Conservation (phyloP, 805 yeast genomes). For the Hyphopichia homilentoma region DNA sequence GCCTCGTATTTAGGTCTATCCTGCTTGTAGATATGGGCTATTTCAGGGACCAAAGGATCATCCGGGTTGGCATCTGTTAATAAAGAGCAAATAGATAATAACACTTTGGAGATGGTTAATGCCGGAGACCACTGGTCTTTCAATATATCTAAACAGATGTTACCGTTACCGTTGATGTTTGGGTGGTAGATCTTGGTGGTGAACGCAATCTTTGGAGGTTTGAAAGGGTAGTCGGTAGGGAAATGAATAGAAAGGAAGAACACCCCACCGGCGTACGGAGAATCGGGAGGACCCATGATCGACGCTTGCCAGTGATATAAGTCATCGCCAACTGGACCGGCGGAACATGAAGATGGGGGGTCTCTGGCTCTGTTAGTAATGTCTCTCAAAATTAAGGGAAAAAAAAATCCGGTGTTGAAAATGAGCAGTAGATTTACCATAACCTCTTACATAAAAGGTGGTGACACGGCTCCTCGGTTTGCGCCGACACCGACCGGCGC, state of each 20-base stretch:
- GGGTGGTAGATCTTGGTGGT: constrained; percentile 97
- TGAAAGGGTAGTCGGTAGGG: constrained; percentile 99
- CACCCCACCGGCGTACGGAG: constrained; percentile 86
- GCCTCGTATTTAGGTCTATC: constrained; percentile 93
- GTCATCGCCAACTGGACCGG: constrained; percentile 98
- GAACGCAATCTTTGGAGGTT: constrained; percentile 88
- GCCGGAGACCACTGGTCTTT: constrained; percentile 99
- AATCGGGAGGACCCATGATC: constrained; percentile 97
- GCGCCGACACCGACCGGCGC: too few species aligned
- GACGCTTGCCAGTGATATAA: constrained; percentile 99
- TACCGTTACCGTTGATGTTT: constrained; percentile 92
- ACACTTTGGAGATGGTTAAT: constrained; percentile 90
- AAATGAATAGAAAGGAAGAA: constrained; percentile 94
- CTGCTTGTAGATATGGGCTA: constrained; percentile 92
- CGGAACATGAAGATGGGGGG: constrained; percentile 98
- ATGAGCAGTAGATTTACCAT: too few species aligned
- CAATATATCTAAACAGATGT: constrained; percentile 93
- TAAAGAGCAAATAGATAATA: constrained; percentile 90
- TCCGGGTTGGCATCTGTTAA: constrained; percentile 98
- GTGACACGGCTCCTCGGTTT: too few species aligned
- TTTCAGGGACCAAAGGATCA: constrained; percentile 98
- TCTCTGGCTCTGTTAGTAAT: constrained; percentile 56
- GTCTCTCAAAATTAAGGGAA: too few species aligned
- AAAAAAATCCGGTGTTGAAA: too few species aligned
- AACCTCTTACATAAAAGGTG: too few species aligned